Percentiles rank a stretch among this genome's conserved stretches.
Evolutionary conservation across 2,329 filamentous ascomycete species (phyloP).

Genomic region (Catunica adiposa): DNA sequence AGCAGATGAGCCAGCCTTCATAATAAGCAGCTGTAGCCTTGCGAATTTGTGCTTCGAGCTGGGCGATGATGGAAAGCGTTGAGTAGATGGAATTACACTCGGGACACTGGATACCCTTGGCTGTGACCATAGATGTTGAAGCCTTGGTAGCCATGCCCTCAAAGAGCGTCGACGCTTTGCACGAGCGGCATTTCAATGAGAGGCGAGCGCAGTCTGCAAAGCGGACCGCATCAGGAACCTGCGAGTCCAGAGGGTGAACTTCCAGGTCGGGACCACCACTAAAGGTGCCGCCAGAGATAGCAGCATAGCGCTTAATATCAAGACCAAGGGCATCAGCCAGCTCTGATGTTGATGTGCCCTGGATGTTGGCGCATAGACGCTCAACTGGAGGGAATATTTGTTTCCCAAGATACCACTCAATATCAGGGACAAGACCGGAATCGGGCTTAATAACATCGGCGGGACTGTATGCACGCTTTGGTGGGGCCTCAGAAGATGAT

Average conservation of each 20-base stretch:
- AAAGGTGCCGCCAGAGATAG: slow-evolving; percentile 25
- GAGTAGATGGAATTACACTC: slow-evolving; percentile 49
- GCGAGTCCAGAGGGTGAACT: slow-evolving; percentile 82
- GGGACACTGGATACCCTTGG: slow-evolving; percentile 59
- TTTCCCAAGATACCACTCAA: slow-evolving; percentile 98
- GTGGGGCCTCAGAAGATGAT: slow-evolving; percentile 49
- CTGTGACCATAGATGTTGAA: slow-evolving; percentile 44
- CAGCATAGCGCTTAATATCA: slow-evolving; percentile 69
- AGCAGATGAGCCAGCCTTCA: slow-evolving; percentile 78
- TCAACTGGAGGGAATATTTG: slow-evolving; percentile 97
- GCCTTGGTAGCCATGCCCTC: slow-evolving; percentile 47
- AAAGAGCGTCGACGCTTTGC: slow-evolving; percentile 56
- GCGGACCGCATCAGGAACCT: slow-evolving; percentile 79
- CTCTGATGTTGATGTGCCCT: slow-evolving; percentile 75
- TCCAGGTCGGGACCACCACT: slow-evolving; percentile 35
- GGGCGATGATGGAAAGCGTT: slow-evolving; percentile 62
- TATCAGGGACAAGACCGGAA: slow-evolving; percentile 62
- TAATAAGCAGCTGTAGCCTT: slow-evolving; percentile 71
- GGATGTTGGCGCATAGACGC: slow-evolving; percentile 89
- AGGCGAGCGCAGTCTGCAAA: slow-evolving; percentile 70
- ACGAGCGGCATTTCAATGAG: slow-evolving; percentile 62
- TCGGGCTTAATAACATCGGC: slow-evolving; percentile 70
- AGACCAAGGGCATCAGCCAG: slow-evolving; percentile 88
- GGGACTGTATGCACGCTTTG: slow-evolving; percentile 77
- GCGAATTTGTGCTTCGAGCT: slow-evolving; percentile 74